Base-by-base conservation (phyloP, 2,329 filamentous ascomycete genomes). In the Apiospora rasikravindrae region DNA sequence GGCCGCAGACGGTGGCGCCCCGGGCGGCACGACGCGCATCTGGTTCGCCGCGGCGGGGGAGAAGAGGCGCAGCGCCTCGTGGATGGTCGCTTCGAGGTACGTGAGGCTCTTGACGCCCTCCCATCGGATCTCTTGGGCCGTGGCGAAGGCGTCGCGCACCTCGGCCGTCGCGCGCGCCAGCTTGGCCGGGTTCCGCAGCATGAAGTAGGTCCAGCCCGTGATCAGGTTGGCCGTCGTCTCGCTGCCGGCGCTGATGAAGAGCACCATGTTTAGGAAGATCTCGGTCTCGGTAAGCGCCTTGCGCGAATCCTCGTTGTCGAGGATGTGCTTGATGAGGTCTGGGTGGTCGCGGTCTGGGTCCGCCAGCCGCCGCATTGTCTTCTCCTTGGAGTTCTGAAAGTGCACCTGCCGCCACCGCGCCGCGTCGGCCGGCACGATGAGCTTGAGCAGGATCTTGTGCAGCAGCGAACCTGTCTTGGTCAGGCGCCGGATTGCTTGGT, bases 221-320 rank as follows among this genome's bases (percentile, higher is more conserved):
- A 86, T 76, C 0, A 82, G 77, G 0, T 83, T 85, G 0, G 85
- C 83, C 0, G 84, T 85, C 5, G 85, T 87, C 74, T 87, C 85
- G 4, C 82, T 83, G 5, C 85, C 84, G 14, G 84, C 84, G 13
- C 83, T 78, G 45, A 88, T 79, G 2, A 84, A 67, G 26, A 73
- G 37, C 16, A 68, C 66, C 66, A 67, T 67, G 66, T 67, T 67
- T 19, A 67, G 37, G 19, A 67, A 7, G 37, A 67, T 67, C 66
- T 67, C 66, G 40, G 66, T 45, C 66, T 40, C 19, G n/a, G 6
- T 67, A 1, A 67, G 66, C 6, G 19, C 33, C 24, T 45, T 45
- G 40, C 37, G 37, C 33, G 66, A 67, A 6, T 26, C 66, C 19
- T 22, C 66, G 24, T 26, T 67, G 37, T 67, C 37, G 40, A 67